These are phyloP conservation scores for Candida tropicalis DNA, from an alignment of 1,139 yeast genomes.

Conservation along the genomic window DNA sequence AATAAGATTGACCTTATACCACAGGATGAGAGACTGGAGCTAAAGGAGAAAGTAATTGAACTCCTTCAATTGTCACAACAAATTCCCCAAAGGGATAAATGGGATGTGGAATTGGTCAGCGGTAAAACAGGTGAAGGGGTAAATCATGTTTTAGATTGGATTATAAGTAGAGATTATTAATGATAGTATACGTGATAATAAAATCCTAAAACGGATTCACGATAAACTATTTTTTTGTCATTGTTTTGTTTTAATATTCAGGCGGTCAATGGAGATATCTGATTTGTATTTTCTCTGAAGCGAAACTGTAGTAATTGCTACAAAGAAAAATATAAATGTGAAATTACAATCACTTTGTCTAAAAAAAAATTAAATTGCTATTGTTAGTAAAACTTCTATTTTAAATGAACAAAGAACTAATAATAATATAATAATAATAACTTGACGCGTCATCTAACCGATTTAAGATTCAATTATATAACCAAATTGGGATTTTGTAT, in stretches of 20 bases:
- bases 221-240: no score
- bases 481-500: not conserved
- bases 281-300: no score
- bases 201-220: no score
- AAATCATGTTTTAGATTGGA: conserved; percentile 51
- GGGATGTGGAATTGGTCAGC: conserved; percentile 50
- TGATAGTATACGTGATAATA: not conserved
- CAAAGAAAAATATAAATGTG: no score
- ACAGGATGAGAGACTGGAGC: conserved; percentile 16
- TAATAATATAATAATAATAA: not conserved
- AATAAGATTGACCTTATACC: conserved; percentile 59
- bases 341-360: no score
- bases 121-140: conserved; percentile 61
- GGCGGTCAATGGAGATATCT: not conserved
- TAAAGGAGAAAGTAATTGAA: conserved; percentile 21
- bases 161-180: conserved; percentile 28
- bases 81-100: conserved; percentile 29
- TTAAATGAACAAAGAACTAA: no score
- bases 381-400: no score
- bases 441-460: not conserved
- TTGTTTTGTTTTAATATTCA: not conserved
- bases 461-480: conserved; percentile 1
- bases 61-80: conserved; percentile 28
- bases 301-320: no score
- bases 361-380: no score